Evolutionary conservation across 148 eudicot species (phyloP), one percentile per base, ranked within the genome.

Genomic region (Limonium bicolor): DNA sequence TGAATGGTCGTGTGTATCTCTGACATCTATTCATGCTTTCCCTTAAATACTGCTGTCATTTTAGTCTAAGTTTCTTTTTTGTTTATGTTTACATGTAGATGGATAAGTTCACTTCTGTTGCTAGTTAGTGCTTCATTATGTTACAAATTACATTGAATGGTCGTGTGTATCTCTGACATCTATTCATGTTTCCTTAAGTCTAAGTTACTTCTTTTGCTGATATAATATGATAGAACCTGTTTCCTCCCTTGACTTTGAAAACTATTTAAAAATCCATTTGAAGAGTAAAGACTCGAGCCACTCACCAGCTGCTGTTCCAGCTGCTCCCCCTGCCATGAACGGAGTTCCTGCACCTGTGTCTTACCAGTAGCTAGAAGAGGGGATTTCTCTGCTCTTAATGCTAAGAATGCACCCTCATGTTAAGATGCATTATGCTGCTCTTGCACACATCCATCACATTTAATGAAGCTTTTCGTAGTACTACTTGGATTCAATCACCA

Each of bases 351-450:
- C 72, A 24, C 69, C 78, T 16, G 48, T 63, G 68, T 51, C 54
- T 31, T 90, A 80, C 75, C 80, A 90, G 75, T 77, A 90, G 82
- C 65, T 56, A 65, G 74, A 84, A 78, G 82, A n/a, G 95, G 96
- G 85, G 73, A 69, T 81, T 85, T 70, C 70, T 66, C 80, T 73
- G 73, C 59, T 72, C 76, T 71, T 56, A 78, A 54, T 68, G 78
- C 88, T 65, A n/a, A n/a, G n/a, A 56, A 58, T 71, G 51, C 68
- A n/a, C 56, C 63, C 63, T 65, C 64, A 66, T 81, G 83, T 77
- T 77, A 86, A 72, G 95, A 78, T 81, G 93, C 93, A 81, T 86
- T 73, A 70, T 57, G n/a, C n/a, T n/a, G n/a, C n/a, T n/a, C n/a
- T n/a, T n/a, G 85, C 92, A 78, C 59, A 80, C 86, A 78, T 78